Evolutionary conservation across 306 rosid genomes (phyloP), one percentile per base, ranked within the genome.

Genomic region (Rosa rugosa): DNA sequence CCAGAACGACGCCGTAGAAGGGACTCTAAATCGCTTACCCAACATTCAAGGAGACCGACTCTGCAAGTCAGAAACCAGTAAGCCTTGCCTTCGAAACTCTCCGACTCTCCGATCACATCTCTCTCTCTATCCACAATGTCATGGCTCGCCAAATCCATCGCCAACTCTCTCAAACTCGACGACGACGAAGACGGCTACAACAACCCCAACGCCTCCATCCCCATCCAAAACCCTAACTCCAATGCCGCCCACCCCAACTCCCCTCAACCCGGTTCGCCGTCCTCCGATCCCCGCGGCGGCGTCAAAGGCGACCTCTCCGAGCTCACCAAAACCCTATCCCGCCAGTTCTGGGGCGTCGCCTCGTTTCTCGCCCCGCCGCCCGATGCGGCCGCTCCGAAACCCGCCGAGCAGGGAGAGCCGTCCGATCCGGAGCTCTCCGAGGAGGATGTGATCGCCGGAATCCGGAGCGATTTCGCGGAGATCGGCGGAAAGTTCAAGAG

Each of bases 331-430:
- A 83, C 93, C 78, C 72, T 93, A 3, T 79, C 91, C 36, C 94
- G 97, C 53, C 94, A 93, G 69, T 82, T 93, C 42, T 91, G 94
- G 98, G 98, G 97, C 77, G 97, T 93, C 44, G 97, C 98, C 57
- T 89, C 98, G 12, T 93, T 93, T 79, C 97, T 93, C 40, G 98
- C 97, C 1, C 98, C 98, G 6, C 91, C 91, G 0, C 90, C 97
- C n/a, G 93, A 90, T 34, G 71, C 83, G 7, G 0, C 80, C n/a
- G 75, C 71, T 11, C 66, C 86, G 54, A 84, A 81, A 18, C 69
- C 25, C 22, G 59, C 23, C 25, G 60, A 53, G 27, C 64, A 22
- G n/a, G 20, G 45, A 6, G 50, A 23, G 23, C 23, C 36, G 9
- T 73, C 79, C 46, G 79, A 84, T 82, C 60, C 44, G 2, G 66